phyloP scores from a whole-genome alignment of 768 basidiomycete genomes.

The Tricholoma saponaceum region DNA sequence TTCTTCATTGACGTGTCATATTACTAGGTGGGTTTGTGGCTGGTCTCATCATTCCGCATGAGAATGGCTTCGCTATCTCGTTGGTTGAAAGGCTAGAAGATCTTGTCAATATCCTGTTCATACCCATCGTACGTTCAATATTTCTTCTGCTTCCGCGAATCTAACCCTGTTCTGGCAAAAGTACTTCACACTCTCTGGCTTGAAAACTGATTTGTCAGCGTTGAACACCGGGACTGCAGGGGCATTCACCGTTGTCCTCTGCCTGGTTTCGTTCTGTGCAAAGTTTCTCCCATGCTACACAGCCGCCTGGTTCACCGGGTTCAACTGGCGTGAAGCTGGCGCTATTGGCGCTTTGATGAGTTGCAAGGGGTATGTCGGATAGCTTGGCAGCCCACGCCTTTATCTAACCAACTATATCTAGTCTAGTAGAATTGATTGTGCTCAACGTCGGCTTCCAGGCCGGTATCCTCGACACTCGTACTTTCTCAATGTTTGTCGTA shows the following conservation, averaged over 20 bases:
- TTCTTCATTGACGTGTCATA: constrained; percentile 1
- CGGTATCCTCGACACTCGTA: constrained; percentile 53
- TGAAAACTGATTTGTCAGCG: constrained; percentile 76
- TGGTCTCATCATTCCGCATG: constrained; percentile 78
- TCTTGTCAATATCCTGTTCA: constrained; percentile 68
- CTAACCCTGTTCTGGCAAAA: constrained; percentile 4
- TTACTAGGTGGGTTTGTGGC: constrained; percentile 71
- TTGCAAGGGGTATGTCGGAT: constrained; percentile 69
- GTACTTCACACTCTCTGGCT: constrained; percentile 80
- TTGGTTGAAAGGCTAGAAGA: constrained; percentile 87
- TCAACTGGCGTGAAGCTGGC: constrained; percentile 70
- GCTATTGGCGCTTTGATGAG: constrained; percentile 88
- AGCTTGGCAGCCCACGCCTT: neutral
- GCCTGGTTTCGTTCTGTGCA: constrained; percentile 67
- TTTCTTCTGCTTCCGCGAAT: neutral
- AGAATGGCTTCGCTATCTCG: constrained; percentile 76
- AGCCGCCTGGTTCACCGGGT: constrained; percentile 58
- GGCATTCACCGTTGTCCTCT: constrained; percentile 77
- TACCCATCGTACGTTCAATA: constrained; percentile 60
- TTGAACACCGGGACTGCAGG: constrained; percentile 74
- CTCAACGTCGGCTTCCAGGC: constrained; percentile 83
- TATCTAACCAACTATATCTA: constrained; percentile 14
- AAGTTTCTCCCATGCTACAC: constrained; percentile 73
- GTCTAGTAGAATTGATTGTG: constrained; percentile 84
- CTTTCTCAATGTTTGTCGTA: constrained; percentile 90